These are phyloP conservation scores for Hypoxylon fuscum DNA, from an alignment of 495 filamentous ascomycete genomes.

Conservation along the genomic window DNA sequence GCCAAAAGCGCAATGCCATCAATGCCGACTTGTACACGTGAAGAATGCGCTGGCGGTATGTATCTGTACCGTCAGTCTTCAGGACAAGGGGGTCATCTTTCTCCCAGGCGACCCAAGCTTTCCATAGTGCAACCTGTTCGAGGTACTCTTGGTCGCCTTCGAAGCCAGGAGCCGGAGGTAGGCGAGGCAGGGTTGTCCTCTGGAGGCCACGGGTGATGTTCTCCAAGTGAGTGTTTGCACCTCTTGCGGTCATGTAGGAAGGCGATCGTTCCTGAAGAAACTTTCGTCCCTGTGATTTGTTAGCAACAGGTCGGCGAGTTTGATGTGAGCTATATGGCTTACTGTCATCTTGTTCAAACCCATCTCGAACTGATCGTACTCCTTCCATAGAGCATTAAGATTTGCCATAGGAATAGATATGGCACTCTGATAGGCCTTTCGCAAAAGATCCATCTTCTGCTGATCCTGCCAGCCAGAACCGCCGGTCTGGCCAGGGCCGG, in stretches of 20 bases:
- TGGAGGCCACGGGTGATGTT: constrained; percentile 82
- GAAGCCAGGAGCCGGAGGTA: constrained; percentile 86
- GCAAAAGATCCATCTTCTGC: constrained; percentile 94
- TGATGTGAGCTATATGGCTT: constrained; percentile 38
- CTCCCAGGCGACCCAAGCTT: constrained; percentile 93
- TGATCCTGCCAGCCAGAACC: constrained; percentile 93
- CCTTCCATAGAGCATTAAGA: constrained; percentile 88
- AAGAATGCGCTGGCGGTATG: constrained; percentile 78
- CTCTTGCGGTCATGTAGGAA: constrained; percentile 91
- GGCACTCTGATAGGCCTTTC: constrained; percentile 90
- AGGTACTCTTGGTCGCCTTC: constrained; percentile 87
- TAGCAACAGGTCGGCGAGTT: constrained; percentile 6
- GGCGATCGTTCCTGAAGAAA: constrained; percentile 91
- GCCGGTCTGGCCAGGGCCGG: constrained; percentile 81
- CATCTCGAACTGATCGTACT: constrained; percentile 96
- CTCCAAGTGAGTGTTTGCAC: constrained; percentile 80
- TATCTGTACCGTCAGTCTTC: constrained; percentile 75
- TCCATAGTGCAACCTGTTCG: constrained; percentile 90
- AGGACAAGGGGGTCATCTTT: constrained; percentile 89
- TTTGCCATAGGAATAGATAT: constrained; percentile 83
- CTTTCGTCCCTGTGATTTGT: constrained; percentile 76
- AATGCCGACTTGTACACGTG: constrained; percentile 94
- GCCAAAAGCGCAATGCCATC: constrained; percentile 93
- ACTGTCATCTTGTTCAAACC: constrained; percentile 87
- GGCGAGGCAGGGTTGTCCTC: constrained; percentile 77